phyloP scores from a whole-genome alignment of 257 asterid species.

The Ocimum tenuiflorum region DNA sequence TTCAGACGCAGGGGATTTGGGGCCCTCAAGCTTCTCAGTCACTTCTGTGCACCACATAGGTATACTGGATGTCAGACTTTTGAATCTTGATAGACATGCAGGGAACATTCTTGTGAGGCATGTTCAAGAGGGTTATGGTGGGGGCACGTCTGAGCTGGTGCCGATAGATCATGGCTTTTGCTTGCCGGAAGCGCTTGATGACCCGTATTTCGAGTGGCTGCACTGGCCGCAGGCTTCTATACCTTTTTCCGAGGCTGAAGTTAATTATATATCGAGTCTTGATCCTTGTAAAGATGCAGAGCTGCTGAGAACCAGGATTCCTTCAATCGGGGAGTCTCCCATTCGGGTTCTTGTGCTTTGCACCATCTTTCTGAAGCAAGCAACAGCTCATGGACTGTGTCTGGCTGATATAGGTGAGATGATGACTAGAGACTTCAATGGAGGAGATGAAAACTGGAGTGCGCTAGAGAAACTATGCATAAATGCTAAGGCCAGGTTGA shows the following conservation, averaged over 20 bases:
- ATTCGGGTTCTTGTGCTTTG: slow-evolving; percentile 72
- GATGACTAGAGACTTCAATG: slow-evolving; percentile 72
- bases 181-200: too few species aligned
- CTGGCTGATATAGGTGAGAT: slow-evolving; percentile 84
- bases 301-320: too few species aligned
- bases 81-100: slow-evolving; percentile 93
- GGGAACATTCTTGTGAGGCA: slow-evolving; percentile 82
- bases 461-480: slow-evolving; percentile 61
- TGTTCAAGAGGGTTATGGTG: slow-evolving; percentile 37
- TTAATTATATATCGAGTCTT: too few species aligned
- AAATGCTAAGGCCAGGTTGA: slow-evolving; percentile 42
- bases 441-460: slow-evolving; percentile 66
- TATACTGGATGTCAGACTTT: slow-evolving; percentile 67
- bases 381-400: slow-evolving; percentile 53
- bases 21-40: slow-evolving; percentile 90
- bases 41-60: slow-evolving; percentile 74
- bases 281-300: too few species aligned
- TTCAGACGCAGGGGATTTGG: slow-evolving; percentile 87
- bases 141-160: slow-evolving; percentile 51
- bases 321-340: slow-evolving; percentile 66
- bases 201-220: too few species aligned
- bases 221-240: too few species aligned
- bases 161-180: too few species aligned
- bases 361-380: slow-evolving; percentile 68
- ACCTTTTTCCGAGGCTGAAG: too few species aligned